A percentile compares a stretch with the other conserved stretches of the same genome.
Conservation (phyloP, 2,329 filamentous ascomycete species). For the Colletotrichum sp. region DNA sequence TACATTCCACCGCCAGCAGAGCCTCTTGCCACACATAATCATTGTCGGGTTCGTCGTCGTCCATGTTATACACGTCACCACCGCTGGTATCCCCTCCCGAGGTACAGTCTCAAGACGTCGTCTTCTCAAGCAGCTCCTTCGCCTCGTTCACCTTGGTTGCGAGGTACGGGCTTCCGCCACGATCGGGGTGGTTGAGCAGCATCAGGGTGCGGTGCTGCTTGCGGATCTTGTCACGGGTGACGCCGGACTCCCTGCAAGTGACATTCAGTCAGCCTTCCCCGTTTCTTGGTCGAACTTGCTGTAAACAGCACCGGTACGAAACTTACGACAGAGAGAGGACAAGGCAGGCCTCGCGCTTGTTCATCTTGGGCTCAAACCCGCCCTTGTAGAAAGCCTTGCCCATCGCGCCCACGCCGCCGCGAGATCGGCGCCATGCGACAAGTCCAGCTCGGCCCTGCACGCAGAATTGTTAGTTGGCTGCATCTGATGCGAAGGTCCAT, state of each 20-base stretch:
- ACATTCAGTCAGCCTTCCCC: background rate
- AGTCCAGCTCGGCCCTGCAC: constrained; percentile 86
- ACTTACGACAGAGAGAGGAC: constrained; percentile 88
- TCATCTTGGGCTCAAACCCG: constrained; percentile 97
- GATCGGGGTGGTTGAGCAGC: constrained; percentile 97
- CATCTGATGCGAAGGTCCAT: background rate
- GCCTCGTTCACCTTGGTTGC: constrained; percentile 99
- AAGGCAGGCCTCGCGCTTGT: constrained; percentile 84
- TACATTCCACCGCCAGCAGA: constrained; percentile 27
- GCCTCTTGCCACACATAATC: background rate
- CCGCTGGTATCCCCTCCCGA: background rate
- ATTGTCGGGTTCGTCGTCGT: background rate
- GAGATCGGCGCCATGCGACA: constrained; percentile 84
- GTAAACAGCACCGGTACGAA: background rate
- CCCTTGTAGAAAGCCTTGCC: constrained; percentile 97
- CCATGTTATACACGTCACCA: constrained; percentile 1
- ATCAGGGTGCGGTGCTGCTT: constrained; percentile 96
- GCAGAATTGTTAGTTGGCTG: background rate
- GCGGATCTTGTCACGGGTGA: constrained; percentile 92
- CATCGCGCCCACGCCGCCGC: constrained; percentile 77
- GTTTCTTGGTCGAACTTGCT: background rate
- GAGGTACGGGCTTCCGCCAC: constrained; percentile 93
- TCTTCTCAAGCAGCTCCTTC: constrained; percentile 93
- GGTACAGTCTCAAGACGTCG: constrained; percentile 28
- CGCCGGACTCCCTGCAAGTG: constrained; percentile 73